A percentile compares a stretch with the other conserved stretches of the same genome.
These are phyloP conservation scores for Ustilago lituana DNA, from an alignment of 1,284 basidiomycete species.

Conservation along the genomic window DNA sequence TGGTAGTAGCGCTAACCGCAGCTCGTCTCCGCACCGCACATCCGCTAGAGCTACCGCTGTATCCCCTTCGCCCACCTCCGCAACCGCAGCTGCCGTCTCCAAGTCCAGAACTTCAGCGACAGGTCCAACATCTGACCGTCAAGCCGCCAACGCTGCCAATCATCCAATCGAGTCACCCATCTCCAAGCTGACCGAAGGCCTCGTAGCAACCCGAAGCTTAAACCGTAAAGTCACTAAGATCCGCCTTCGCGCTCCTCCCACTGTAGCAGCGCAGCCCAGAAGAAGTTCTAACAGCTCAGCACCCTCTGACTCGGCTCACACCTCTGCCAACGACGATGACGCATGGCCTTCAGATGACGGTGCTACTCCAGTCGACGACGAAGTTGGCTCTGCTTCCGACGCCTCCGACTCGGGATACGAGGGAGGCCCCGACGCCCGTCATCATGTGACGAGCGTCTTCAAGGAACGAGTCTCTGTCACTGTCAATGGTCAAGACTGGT, in stretches of 20 bases:
- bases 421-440: conserved; percentile 16
- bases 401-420: conserved; percentile 50
- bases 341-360: conserved; percentile 51
- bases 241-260: conserved; percentile 37
- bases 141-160: not conserved
- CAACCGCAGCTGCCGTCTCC: conserved; percentile 24
- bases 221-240: conserved; percentile 56
- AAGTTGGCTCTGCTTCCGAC: conserved; percentile 42
- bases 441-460: conserved; percentile 44
- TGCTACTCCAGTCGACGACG: conserved; percentile 50
- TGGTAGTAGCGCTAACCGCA: conserved; percentile 8
- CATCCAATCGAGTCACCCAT: conserved; percentile 27
- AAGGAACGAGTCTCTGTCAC: conserved; percentile 50
- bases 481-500: conserved; percentile 56
- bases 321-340: conserved; percentile 45
- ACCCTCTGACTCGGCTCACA: conserved; percentile 36
- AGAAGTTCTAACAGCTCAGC: conserved; percentile 39
- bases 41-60: conserved; percentile 43
- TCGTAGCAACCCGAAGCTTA: conserved; percentile 49
- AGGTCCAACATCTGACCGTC: conserved; percentile 7
- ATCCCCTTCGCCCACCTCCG: conserved; percentile 30
- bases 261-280: conserved; percentile 33
- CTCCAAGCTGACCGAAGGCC: conserved; percentile 45
- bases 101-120: conserved; percentile 12
- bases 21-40: conserved; percentile 27